Base-by-base conservation (phyloP, 257 asterid genomes). In the Cruciata laevipes region DNA sequence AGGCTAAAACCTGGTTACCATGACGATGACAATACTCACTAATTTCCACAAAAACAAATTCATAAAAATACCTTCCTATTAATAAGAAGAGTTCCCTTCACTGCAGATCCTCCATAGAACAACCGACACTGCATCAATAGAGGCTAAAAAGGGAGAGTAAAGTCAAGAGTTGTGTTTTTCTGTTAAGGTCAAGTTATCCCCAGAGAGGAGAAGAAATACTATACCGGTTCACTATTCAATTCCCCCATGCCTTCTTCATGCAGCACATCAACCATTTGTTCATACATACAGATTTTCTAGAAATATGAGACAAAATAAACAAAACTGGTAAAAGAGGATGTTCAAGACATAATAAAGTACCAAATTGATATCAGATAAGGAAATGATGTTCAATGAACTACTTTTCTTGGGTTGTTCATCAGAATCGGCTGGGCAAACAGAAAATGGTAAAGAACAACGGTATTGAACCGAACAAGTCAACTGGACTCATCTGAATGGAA, bases 51-150 rank as follows among this genome's bases (percentile, higher is more conserved):
- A 35, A 35, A 35, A 35, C 38, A 35, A 35, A 35, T 4, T 16
- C 16, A 49, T 27, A 69, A 65, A 51, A 35, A 58, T 81, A 91
- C 98, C 96, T 79, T 84, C 65, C 40, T 76, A 75, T 91, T 82
- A 5, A 91, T 68, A 30, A 89, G 95, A 72, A 91, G 90, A 33
- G 96, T 89, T 71, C 98, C 98, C 73, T 91, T 91, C 38, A 84
- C 90, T 67, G 96, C 98, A 71, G 52, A 42, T 40, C 98, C 98
- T 55, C 79, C 56, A 68, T 71, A 63, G 84, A 85, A 91, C 73
- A 91, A 47, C 67, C 96, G 98, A 71, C 95, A 87, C 60, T 89
- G 98, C 74, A 91, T 84, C 76, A 91, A 70, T 72, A 91, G 79
- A 63, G 95, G 95, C 98, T 91, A 84, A 70, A 70, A 77, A 77